phyloP scores from a whole-genome alignment of 1,139 yeast genomes.

The Zygosaccharomyces pseudobailii region DNA sequence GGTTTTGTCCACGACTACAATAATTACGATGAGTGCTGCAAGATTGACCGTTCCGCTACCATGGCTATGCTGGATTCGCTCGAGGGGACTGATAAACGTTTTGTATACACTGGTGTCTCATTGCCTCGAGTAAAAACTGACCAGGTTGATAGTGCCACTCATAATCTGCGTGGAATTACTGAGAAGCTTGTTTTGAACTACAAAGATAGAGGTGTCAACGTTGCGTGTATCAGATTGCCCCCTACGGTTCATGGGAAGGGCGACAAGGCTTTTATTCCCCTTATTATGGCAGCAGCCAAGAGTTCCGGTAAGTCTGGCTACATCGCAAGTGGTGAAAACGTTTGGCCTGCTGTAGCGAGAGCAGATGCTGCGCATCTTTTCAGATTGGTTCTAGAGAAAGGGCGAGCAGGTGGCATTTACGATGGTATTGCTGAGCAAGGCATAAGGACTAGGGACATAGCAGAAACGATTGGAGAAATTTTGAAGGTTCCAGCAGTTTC shows the following conservation, averaged over 20 bases:
- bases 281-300: constrained; percentile 16
- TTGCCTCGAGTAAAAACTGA: constrained; percentile 9
- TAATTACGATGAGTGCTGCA: constrained; percentile 11
- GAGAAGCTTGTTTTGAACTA: constrained; percentile 15
- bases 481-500: constrained; percentile 10
- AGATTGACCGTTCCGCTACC: constrained; percentile 25
- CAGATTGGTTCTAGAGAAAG: constrained; percentile 31
- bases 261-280: constrained; percentile 24
- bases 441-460: constrained; percentile 27
- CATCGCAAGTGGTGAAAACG: constrained; percentile 31
- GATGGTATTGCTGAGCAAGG: constrained; percentile 30
- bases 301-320: constrained; percentile 21
- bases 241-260: constrained; percentile 35
- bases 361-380: constrained; percentile 34
- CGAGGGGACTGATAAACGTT: constrained; percentile 26
- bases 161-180: constrained; percentile 9
- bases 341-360: constrained; percentile 35
- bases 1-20: constrained; percentile 34
- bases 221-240: constrained; percentile 27
- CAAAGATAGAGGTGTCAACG: constrained; percentile 26
- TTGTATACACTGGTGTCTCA: constrained; percentile 21
- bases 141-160: neutral
- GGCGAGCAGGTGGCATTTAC: constrained; percentile 25
- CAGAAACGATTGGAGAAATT: constrained; percentile 25
- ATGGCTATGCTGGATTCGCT: constrained; percentile 28